Evolutionary conservation across 2,329 filamentous ascomycete genomes (phyloP).

Genomic region (Chaetomiaceae sp.): DNA sequence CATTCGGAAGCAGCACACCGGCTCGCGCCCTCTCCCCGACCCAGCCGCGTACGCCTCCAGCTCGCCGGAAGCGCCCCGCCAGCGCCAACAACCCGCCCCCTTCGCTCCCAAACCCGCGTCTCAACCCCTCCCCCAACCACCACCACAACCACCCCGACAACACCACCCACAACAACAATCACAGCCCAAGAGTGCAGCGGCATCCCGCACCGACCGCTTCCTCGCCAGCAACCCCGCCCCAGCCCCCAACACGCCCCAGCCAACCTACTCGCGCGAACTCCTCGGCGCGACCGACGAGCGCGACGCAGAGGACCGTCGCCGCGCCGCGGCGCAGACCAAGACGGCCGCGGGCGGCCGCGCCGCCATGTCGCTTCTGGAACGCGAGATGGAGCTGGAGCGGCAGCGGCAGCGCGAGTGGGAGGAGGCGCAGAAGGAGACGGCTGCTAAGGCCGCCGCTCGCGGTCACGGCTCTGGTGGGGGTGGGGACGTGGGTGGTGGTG

Average conservation of each 20-base stretch:
- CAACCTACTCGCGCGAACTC: constrained; percentile 50
- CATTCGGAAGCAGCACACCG: constrained; percentile 24
- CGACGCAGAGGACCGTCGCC: constrained; percentile 47
- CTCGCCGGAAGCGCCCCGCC: constrained; percentile 6
- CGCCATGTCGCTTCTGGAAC: constrained; percentile 65
- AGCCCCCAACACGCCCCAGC: constrained; percentile 32
- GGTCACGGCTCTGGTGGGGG: constrained; percentile 48
- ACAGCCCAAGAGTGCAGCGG: too few species aligned
- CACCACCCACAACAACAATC: too few species aligned
- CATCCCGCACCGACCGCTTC: constrained; percentile 52
- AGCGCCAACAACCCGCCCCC: constrained; percentile 2
- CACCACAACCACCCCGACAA: constrained; percentile 6
- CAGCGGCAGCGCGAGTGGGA: constrained; percentile 77
- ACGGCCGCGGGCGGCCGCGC: constrained; percentile 60
- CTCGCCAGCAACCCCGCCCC: constrained; percentile 51
- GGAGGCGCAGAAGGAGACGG: constrained; percentile 60
- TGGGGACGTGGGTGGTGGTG: constrained; percentile 59
- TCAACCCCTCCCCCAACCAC: constrained; percentile 1
- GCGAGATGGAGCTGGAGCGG: constrained; percentile 74
- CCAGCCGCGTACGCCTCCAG: constrained; percentile 26
- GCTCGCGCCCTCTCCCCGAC: constrained; percentile 36
- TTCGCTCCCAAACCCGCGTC: background rate
- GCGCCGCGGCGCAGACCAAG: constrained; percentile 44
- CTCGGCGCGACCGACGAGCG: constrained; percentile 54
- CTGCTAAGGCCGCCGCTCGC: constrained; percentile 44